These are phyloP conservation scores for Gracilariopsis chorda DNA, from an alignment of 23 red algal genomes.

Conservation along the genomic window DNA sequence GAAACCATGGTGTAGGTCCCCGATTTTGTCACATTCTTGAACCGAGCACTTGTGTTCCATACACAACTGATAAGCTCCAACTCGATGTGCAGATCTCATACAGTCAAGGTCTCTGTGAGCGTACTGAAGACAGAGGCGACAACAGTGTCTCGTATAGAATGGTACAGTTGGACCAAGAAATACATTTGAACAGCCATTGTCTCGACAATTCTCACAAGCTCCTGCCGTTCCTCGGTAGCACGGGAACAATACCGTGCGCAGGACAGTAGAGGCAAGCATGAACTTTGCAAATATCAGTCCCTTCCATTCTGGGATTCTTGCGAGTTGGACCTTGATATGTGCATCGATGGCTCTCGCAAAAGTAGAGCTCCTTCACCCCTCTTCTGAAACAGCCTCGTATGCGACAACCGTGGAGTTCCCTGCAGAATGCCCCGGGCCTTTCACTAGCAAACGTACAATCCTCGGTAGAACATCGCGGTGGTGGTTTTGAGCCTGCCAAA, in stretches of 20 bases:
- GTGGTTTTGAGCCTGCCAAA: slow-evolving; percentile 1
- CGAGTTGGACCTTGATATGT: not conserved
- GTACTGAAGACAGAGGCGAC: not conserved
- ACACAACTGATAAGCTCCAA: not conserved
- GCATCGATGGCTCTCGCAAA: slow-evolving; percentile 12
- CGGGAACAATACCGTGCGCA: not conserved
- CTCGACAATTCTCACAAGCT: slow-evolving; percentile 19
- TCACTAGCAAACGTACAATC: slow-evolving; percentile 4
- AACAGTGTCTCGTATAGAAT: not conserved
- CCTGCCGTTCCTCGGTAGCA: not conserved
- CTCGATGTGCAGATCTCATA: not conserved
- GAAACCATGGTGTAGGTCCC: not conserved
- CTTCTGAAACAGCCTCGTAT: not conserved
- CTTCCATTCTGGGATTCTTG: not conserved
- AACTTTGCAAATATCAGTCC: not conserved
- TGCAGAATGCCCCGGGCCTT: not conserved
- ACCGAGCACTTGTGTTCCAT: slow-evolving; percentile 10
- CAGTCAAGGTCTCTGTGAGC: not conserved
- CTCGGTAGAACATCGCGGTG: slow-evolving; percentile 28
- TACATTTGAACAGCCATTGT: not conserved
- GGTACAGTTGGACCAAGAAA: not conserved
- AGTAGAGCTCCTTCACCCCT: not conserved
- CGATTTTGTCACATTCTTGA: not conserved
- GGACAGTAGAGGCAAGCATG: slow-evolving; percentile 11
- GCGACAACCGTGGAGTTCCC: not conserved